These are phyloP conservation scores for Helianthus tuberosus DNA, from an alignment of 129 eudicot species.

Conservation along the genomic window DNA sequence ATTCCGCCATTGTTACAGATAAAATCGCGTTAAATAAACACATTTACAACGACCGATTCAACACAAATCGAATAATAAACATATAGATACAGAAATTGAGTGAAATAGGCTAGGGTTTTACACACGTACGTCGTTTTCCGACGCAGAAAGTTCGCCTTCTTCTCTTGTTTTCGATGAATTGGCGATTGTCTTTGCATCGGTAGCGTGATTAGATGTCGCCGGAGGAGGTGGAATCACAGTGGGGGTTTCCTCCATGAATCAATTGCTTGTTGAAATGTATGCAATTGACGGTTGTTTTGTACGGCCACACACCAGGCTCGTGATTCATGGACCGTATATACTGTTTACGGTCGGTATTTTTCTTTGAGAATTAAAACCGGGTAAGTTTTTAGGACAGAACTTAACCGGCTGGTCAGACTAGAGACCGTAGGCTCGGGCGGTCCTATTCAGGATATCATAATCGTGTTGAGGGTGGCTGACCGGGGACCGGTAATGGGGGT, in stretches of 20 bases:
- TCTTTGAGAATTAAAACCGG: too few relatives aligned
- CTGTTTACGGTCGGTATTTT: too few relatives aligned
- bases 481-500: too few relatives aligned
- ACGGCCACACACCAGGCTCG: too few relatives aligned
- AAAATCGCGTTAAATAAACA: background rate
- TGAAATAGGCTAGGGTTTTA: conserved; percentile 26
- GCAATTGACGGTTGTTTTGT: too few relatives aligned
- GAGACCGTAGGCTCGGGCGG: too few relatives aligned
- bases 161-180: conserved; percentile 43
- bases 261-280: too few relatives aligned
- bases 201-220: conserved; percentile 26
- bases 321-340: too few relatives aligned
- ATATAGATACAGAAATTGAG: background rate
- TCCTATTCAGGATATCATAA: too few relatives aligned
- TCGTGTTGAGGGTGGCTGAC: too few relatives aligned
- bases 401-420: too few relatives aligned
- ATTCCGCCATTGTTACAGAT: background rate
- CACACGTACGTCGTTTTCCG: conserved; percentile 43
- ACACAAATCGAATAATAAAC: background rate
- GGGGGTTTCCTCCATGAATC: conserved; percentile 13
- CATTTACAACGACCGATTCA: conserved; percentile 12
- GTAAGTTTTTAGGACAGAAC: too few relatives aligned
- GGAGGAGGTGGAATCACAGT: conserved; percentile 9
- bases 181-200: conserved; percentile 6
- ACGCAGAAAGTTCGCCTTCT: conserved; percentile 57